Base-by-base conservation (phyloP, 2,329 filamentous ascomycete species). In the Leptosphaerulina australis region DNA sequence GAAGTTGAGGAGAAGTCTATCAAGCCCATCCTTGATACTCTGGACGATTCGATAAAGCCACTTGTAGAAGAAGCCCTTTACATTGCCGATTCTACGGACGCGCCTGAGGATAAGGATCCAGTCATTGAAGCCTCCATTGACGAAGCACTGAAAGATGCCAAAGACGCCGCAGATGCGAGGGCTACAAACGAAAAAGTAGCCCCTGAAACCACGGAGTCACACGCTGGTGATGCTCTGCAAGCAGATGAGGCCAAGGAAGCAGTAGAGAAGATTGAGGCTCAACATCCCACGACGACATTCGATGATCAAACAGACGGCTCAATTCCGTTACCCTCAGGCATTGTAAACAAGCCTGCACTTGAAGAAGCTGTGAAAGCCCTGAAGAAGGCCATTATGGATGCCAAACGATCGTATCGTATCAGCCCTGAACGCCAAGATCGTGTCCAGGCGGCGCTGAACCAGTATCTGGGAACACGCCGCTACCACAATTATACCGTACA, bases 401-500 rank as follows among this genome's bases (percentile, higher is more conserved):
- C 92, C 22, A 96, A 96, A 76, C 86, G 89, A 35, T 82, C 85
- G 1, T 97, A 97, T 71, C 90, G 93, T 39, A 87, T 96, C 47
- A 86, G 88, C 0, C 76, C 83, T 0, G 76, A 78, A 15, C 91
- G 94, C 7, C 80, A 94, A 37, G 76, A 83, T 21, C 86, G 88
- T 53, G 83, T 99, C 2, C 90, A 96, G 71, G 81, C 84, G 25
- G 86, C 86, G 0, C 81, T 99, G 8, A 75, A 84, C 63, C 79
- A 82, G 58, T 99, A 94, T 74, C 75, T 88, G 8, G 94, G 94
- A 56, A 97, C 92, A 3, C 83, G 82, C 65, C 96, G 96, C 77
- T 99, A 88, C 79, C 92, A 97, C 82, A 99, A 99, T 80, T 99
- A 95, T 79, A 99, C 94, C 2, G 85, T 99, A 49, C 88, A 94